These are phyloP conservation scores for Diplodia intermedia DNA, from an alignment of 2,329 filamentous ascomycete genomes.

Conservation along the genomic window DNA sequence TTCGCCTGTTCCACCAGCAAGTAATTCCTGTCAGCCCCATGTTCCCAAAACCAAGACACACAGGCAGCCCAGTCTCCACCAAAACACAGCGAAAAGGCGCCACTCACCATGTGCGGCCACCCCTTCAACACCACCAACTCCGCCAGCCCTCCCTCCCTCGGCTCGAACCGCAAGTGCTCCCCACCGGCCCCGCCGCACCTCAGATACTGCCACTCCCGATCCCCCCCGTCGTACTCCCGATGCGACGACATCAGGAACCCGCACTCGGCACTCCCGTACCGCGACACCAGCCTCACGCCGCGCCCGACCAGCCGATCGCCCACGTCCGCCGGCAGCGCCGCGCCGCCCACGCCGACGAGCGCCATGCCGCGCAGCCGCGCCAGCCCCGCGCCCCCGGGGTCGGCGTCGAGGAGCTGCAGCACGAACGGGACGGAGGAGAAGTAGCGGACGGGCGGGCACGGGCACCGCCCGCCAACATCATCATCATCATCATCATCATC, in stretches of 20 bases:
- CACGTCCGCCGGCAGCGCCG: slow-evolving; percentile 60
- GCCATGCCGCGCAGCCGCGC: slow-evolving; percentile 59
- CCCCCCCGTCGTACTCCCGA: slow-evolving; percentile 57
- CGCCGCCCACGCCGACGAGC: slow-evolving; percentile 69
- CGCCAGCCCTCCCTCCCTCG: slow-evolving; percentile 49
- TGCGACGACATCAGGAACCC: slow-evolving; percentile 70
- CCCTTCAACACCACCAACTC: slow-evolving; percentile 63
- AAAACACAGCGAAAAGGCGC: too few species aligned
- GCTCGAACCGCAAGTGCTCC: slow-evolving; percentile 54
- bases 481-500: too few species aligned
- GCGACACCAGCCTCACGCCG: slow-evolving; percentile 64
- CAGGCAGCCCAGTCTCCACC: too few species aligned
- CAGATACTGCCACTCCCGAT: slow-evolving; percentile 69
- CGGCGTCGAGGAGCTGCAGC: slow-evolving; percentile 60
- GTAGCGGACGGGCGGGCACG: slow-evolving; percentile 55
- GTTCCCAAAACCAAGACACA: not conserved
- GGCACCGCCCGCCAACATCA: too few species aligned
- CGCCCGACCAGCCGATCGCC: slow-evolving; percentile 61
- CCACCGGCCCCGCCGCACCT: slow-evolving; percentile 54
- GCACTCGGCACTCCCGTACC: slow-evolving; percentile 71
- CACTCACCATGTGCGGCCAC: slow-evolving; percentile 62
- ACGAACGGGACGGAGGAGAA: slow-evolving; percentile 69
- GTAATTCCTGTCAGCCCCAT: not conserved
- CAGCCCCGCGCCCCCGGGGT: slow-evolving; percentile 49
- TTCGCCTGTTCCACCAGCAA: slow-evolving; percentile 50